Percentiles rank a stretch among this genome's conserved stretches.
These are phyloP conservation scores for Theobroma cacao DNA, from an alignment of 345 rosid species.

Conservation along the genomic window DNA sequence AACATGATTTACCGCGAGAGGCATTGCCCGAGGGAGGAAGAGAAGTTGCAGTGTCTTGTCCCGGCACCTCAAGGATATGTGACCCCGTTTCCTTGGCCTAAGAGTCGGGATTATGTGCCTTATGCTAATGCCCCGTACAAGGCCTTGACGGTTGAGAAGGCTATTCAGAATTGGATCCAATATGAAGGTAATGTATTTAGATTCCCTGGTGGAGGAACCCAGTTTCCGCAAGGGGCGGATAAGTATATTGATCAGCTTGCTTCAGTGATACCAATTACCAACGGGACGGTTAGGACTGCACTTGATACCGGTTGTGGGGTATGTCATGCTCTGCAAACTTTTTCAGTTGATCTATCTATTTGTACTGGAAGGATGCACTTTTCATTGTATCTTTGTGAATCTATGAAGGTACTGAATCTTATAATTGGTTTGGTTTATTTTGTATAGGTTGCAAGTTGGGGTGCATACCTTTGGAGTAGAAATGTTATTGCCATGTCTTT, in stretches of 20 bases:
- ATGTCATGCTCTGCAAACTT: conserved; percentile 22
- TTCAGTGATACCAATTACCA: conserved; percentile 77
- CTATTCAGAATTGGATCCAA: conserved; percentile 99
- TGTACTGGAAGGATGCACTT: background rate
- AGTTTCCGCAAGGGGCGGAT: conserved; percentile 99
- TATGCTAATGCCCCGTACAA: conserved; percentile 98
- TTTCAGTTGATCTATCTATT: background rate
- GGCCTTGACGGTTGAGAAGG: conserved; percentile 97
- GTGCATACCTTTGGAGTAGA: conserved; percentile 97
- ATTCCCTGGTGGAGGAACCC: conserved; percentile 99
- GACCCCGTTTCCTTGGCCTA: conserved; percentile 98
- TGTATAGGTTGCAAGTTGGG: conserved; percentile 93
- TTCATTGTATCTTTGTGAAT: background rate
- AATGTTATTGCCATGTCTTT: conserved; percentile 96
- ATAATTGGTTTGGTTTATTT: background rate
- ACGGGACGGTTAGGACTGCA: conserved; percentile 95
- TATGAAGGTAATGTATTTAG: conserved; percentile 92
- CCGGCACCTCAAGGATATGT: conserved; percentile 97
- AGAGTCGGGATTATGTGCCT: conserved; percentile 96
- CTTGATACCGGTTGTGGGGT: conserved; percentile 99
- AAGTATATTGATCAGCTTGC: conserved; percentile 94
- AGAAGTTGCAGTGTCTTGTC: conserved; percentile 77
- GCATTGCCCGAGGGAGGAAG: conserved; percentile 73
- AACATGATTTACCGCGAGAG: conserved; percentile 91
- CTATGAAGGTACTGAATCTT: conserved; percentile 1